A percentile compares a stretch with the other conserved stretches of the same genome.
phyloP scores from a whole-genome alignment of 2,329 filamentous ascomycete species.

The Blumeriella jaapii region DNA sequence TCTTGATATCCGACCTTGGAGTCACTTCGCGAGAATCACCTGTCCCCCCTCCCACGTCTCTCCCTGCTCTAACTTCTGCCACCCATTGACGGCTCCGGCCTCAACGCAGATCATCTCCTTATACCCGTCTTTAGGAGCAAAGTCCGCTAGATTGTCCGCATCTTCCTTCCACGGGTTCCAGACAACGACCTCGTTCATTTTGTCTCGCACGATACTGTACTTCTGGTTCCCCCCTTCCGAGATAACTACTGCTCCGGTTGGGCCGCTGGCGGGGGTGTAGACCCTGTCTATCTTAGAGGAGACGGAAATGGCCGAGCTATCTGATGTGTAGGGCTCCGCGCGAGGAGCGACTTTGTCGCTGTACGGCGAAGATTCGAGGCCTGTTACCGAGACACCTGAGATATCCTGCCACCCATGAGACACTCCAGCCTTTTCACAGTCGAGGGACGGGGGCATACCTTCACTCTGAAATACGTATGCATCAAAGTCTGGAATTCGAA shows the following conservation, averaged over 20 bases:
- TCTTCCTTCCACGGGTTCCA: conserved; percentile 97
- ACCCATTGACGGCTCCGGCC: conserved; percentile 70
- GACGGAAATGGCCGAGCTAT: conserved; percentile 50
- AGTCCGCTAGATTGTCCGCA: conserved; percentile 71
- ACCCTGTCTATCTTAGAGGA: conserved; percentile 76
- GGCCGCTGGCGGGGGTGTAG: conserved; percentile 60
- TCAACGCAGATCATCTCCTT: conserved; percentile 93
- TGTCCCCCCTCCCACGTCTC: conserved; percentile 50
- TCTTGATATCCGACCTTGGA: not conserved
- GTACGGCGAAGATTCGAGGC: conserved; percentile 67
- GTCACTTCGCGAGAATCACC: conserved; percentile 12
- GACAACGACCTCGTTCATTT: conserved; percentile 77
- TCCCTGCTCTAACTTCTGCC: conserved; percentile 76
- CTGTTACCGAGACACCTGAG: conserved; percentile 55
- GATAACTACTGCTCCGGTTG: conserved; percentile 46
- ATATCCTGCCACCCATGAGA: conserved; percentile 55
- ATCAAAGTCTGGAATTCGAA: conserved; percentile 90
- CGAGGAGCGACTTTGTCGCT: conserved; percentile 61
- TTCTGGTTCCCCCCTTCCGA: conserved; percentile 49
- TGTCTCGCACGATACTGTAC: conserved; percentile 71
- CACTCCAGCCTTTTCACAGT: too few relatives aligned
- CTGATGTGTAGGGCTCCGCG: conserved; percentile 51
- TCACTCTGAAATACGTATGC: conserved; percentile 79
- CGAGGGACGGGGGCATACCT: too few relatives aligned
- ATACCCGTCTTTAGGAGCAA: conserved; percentile 79